A percentile compares a stretch with the other conserved stretches of the same genome.
Evolutionary conservation across 371 early-diverging fungal species (phyloP).

Genomic region (Synchytrium microbalum): DNA sequence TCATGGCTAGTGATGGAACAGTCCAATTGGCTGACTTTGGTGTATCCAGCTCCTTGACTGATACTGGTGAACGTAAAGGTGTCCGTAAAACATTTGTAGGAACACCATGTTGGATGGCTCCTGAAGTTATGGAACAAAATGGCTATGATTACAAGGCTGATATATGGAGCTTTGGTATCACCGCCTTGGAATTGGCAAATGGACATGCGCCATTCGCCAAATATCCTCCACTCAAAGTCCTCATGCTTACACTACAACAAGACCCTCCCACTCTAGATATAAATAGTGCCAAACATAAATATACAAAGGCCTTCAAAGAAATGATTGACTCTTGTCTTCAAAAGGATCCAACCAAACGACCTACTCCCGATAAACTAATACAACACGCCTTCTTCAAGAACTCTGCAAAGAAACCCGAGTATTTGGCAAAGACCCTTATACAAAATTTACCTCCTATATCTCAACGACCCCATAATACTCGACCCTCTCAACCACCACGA

Average conservation of each 20-base stretch:
- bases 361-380: conserved; percentile 26
- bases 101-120: conserved; percentile 50
- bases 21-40: conserved; percentile 97
- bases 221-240: conserved; percentile 17
- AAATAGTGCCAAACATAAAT: conserved; percentile 32
- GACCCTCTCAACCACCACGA: not conserved
- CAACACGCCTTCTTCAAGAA: conserved; percentile 22
- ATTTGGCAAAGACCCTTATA: conserved; percentile 52
- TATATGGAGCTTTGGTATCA: conserved; percentile 41
- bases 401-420: conserved; percentile 46
- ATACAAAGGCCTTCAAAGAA: conserved; percentile 16
- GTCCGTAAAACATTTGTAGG: conserved; percentile 43
- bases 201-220: not conserved
- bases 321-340: conserved; percentile 16
- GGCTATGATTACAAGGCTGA: conserved; percentile 25
- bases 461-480: conserved; percentile 25
- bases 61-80: not conserved
- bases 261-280: conserved; percentile 24
- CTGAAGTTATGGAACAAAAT: conserved; percentile 21
- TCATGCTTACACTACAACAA: conserved; percentile 27
- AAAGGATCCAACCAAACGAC: conserved; percentile 29
- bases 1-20: conserved; percentile 60
- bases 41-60: conserved; percentile 71
- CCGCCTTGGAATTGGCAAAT: conserved; percentile 43
- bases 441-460: conserved; percentile 59